These are phyloP conservation scores for Protomyces arabidopsidicola DNA, from an alignment of 1,139 yeast species.

Conservation along the genomic window DNA sequence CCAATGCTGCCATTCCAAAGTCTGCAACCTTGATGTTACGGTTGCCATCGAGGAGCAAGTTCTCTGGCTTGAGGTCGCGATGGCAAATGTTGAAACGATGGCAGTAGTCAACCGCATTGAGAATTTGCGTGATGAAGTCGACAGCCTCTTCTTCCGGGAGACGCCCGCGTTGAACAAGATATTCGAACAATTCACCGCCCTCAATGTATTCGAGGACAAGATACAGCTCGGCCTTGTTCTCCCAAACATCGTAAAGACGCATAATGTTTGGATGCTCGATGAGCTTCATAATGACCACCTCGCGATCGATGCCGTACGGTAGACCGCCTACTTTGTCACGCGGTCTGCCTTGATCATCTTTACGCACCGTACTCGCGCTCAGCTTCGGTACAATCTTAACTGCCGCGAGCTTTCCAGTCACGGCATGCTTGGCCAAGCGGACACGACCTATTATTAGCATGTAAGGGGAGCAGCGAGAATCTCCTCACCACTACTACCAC, in stretches of 20 bases:
- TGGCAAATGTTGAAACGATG: slow-evolving; percentile 87
- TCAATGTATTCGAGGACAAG: slow-evolving; percentile 91
- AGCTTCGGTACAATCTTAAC: slow-evolving; percentile 93
- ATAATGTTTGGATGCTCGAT: slow-evolving; percentile 89
- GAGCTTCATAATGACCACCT: slow-evolving; percentile 85
- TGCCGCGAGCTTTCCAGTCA: slow-evolving; percentile 87
- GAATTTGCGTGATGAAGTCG: slow-evolving; percentile 83
- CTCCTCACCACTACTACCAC: slow-evolving; percentile 75
- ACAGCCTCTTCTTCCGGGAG: slow-evolving; percentile 87
- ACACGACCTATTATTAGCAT: slow-evolving; percentile 49
- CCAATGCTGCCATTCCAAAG: slow-evolving; percentile 99
- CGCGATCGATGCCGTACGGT: slow-evolving; percentile 94
- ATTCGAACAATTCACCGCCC: slow-evolving; percentile 94
- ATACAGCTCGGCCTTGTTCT: slow-evolving; percentile 77
- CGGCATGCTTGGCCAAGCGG: slow-evolving; percentile 77
- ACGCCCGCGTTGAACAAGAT: slow-evolving; percentile 80
- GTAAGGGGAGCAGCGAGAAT: not conserved
- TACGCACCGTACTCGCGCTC: slow-evolving; percentile 48
- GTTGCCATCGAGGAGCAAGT: slow-evolving; percentile 76
- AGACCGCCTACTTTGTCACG: slow-evolving; percentile 45
- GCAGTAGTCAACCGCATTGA: slow-evolving; percentile 85
- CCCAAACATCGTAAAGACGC: slow-evolving; percentile 98
- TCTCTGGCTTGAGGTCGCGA: slow-evolving; percentile 94
- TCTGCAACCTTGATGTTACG: slow-evolving; percentile 93
- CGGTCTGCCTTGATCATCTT: slow-evolving; percentile 34